These are phyloP conservation scores for Penicillium dipodomyicola DNA, from an alignment of 495 filamentous ascomycete genomes.

Conservation along the genomic window DNA sequence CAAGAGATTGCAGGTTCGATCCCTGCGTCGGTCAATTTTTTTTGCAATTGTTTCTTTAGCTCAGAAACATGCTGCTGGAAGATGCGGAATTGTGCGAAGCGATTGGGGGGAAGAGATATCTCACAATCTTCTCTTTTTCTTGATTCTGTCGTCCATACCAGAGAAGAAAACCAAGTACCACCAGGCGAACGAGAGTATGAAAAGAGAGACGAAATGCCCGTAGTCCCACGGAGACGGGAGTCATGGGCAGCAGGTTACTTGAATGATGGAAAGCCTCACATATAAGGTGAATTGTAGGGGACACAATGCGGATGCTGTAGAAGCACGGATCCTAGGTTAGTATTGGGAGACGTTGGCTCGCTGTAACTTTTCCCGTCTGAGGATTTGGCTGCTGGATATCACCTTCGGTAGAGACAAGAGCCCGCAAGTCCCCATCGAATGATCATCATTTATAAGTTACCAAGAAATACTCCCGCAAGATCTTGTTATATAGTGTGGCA, in stretches of 20 bases:
- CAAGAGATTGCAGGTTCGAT: slow-evolving; percentile 55
- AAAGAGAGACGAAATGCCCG: background rate
- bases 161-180: background rate
- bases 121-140: background rate
- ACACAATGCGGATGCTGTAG: background rate
- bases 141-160: background rate
- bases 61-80: background rate
- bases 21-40: slow-evolving; percentile 42
- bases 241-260: background rate
- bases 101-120: background rate
- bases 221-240: background rate
- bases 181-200: background rate
- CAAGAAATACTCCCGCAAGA: too few species aligned
- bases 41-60: slow-evolving; percentile 1
- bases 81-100: too few species aligned
- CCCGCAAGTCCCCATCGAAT: too few species aligned
- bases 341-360: too few species aligned
- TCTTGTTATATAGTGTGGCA: too few species aligned
- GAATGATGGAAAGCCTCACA: background rate
- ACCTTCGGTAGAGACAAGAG: too few species aligned
- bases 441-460: too few species aligned
- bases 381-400: too few species aligned
- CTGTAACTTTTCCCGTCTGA: too few species aligned
- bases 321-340: background rate
- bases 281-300: background rate